Base-by-base conservation (phyloP, 2,329 filamentous ascomycete species). In the Cladosporium halotolerans region DNA sequence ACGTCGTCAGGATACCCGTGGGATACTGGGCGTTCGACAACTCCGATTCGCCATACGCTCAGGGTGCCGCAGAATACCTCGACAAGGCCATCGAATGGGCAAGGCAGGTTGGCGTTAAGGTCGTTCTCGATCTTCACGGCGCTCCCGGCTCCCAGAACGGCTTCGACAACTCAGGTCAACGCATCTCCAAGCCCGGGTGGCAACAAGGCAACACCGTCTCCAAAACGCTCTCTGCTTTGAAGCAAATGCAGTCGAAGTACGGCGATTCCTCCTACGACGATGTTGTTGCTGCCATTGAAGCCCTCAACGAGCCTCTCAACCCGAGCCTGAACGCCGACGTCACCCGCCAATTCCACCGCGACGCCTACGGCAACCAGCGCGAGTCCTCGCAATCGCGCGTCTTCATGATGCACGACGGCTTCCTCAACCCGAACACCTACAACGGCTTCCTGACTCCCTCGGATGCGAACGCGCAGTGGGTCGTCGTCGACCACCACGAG, bases 51-150 rank as follows among this genome's bases (percentile, higher is more conserved):
- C 74, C 79, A 2, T 50, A 39, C 83, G 73, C 76, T 2, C 65
- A 70, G 55, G 79, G 79, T 4, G 76, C 77, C 13, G 75, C 75
- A 5, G 64, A 66, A 0, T 83, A 81, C 59, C 68, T 83, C 11
- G 79, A 82, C 54, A 69, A 72, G 19, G 80, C 79, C 13, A 76
- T 83, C 48, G 76, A 77, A 44, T 83, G 80, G 79, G 76, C 80
- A 4, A 64, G 77, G 40, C 69, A 70, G 34, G 68, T 75, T 0
- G 75, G 76, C 1, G 62, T 82, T 36, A 79, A 81, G 63, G 72
- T 83, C n/a, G 77, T 85, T 69, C 76, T 88, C 60, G 84, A 88
- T 64, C 69, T 87, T 18, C 84, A 88, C 62, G 84, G 83, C 59
- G 80, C 81, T 32, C 79, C 81, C 14, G 76, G 77, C 6, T 83